A percentile compares a stretch with the other conserved stretches of the same genome.
Evolutionary conservation across 192 early-diverging fungal genomes (phyloP).

Genomic region (Backusella luteola): DNA sequence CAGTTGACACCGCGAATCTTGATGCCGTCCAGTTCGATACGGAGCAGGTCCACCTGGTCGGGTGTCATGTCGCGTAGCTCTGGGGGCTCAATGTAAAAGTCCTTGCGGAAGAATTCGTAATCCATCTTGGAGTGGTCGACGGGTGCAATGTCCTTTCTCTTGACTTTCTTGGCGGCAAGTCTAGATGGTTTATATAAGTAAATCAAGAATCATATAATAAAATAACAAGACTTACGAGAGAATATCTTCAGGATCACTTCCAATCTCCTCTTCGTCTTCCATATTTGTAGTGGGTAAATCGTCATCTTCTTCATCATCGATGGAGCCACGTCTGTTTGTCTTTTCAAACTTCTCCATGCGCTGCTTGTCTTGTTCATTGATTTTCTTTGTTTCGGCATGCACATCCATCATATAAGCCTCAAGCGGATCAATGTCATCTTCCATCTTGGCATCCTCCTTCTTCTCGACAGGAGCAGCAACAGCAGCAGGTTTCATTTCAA

Average conservation of each 20-base stretch:
- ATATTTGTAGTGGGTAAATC: not conserved
- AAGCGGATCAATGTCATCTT: slow-evolving; percentile 65
- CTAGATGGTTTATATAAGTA: slow-evolving; percentile 15
- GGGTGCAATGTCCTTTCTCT: slow-evolving; percentile 86
- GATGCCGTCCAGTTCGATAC: slow-evolving; percentile 81
- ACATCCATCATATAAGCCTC: slow-evolving; percentile 93
- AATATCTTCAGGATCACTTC: slow-evolving; percentile 67
- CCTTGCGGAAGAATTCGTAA: slow-evolving; percentile 87
- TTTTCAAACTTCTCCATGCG: slow-evolving; percentile 28
- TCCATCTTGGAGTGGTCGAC: slow-evolving; percentile 85
- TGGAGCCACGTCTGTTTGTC: not conserved
- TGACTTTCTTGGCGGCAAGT: slow-evolving; percentile 79
- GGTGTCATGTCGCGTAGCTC: slow-evolving; percentile 79
- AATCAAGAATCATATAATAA: not conserved
- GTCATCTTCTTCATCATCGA: slow-evolving; percentile 42
- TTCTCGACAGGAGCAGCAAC: not conserved
- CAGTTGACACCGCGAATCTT: slow-evolving; percentile 89
- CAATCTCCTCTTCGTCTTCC: slow-evolving; percentile 49
- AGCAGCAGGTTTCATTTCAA: slow-evolving; percentile 8
- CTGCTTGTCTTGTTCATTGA: slow-evolving; percentile 61
- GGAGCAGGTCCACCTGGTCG: slow-evolving; percentile 82
- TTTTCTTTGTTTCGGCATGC: slow-evolving; percentile 63
- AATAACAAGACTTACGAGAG: slow-evolving; percentile 46
- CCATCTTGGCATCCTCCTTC: slow-evolving; percentile 32
- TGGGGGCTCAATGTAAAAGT: slow-evolving; percentile 95